Conservation (phyloP, 108 stramenopile species). For the Nannochloropsis oceanica region DNA sequence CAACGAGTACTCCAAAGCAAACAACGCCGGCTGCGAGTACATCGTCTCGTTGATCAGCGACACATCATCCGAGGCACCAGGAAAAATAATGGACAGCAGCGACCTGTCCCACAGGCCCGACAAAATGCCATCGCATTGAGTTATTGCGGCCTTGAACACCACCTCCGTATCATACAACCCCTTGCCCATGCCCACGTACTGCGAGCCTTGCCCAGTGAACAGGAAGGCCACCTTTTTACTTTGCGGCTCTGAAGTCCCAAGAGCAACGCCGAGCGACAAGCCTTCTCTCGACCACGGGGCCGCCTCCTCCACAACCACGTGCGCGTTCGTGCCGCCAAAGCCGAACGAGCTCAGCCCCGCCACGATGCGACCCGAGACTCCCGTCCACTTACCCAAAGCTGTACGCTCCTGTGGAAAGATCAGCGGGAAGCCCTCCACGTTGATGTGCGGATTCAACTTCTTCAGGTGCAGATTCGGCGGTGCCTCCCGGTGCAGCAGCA, state of each 20-base stretch:
- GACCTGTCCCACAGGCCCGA: not conserved
- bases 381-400: not conserved
- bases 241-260: not conserved
- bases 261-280: not conserved
- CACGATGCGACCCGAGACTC: not conserved
- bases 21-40: constrained; percentile 32
- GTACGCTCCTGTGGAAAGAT: not conserved
- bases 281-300: not conserved
- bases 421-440: constrained; percentile 16
- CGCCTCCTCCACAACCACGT: constrained; percentile 19
- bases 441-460: constrained; percentile 21
- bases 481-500: constrained; percentile 17
- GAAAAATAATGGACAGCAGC: not conserved
- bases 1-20: constrained; percentile 29
- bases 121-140: constrained; percentile 18
- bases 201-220: constrained; percentile 40
- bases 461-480: constrained; percentile 33
- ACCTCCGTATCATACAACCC: constrained; percentile 19
- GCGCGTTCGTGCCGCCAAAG: constrained; percentile 41
- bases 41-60: constrained; percentile 28
- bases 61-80: not conserved
- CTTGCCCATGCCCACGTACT: constrained; percentile 31
- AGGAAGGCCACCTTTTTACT: constrained; percentile 26
- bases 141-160: constrained; percentile 15
- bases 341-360: constrained; percentile 39